Evolutionary conservation across 306 rosid genomes (phyloP).

Genomic region (Lathyrus oleraceus): DNA sequence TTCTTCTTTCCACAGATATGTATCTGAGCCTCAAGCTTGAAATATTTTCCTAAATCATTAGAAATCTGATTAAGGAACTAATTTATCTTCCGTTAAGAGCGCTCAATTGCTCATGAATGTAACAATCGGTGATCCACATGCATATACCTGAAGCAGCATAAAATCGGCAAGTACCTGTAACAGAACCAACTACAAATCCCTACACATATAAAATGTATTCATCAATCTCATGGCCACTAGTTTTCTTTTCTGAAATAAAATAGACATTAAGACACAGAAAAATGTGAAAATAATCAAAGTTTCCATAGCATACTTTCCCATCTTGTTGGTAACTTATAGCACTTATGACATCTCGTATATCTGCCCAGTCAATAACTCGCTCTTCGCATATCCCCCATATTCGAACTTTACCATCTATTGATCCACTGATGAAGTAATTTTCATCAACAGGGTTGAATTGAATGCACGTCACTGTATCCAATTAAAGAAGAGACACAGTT

Average conservation of each 20-base stretch:
- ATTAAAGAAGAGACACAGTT: background rate
- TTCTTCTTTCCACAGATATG: conserved; percentile 54
- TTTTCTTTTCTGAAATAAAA: conserved; percentile 2
- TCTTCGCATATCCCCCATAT: conserved; percentile 74
- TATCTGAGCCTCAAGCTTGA: conserved; percentile 57
- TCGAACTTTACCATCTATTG: conserved; percentile 85
- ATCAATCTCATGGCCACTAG: conserved; percentile 11
- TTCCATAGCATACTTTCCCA: conserved; percentile 60
- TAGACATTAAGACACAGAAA: background rate
- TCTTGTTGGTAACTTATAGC: conserved; percentile 75
- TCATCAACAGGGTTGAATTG: conserved; percentile 77
- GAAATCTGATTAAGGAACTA: conserved; percentile 40
- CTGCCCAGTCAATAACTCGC: conserved; percentile 88
- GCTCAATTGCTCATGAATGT: background rate
- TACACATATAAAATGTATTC: conserved; percentile 39
- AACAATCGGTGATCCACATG: conserved; percentile 6
- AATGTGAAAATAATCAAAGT: conserved; percentile 17
- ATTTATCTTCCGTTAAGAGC: background rate
- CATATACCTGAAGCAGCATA: conserved; percentile 65
- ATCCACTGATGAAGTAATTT: conserved; percentile 84
- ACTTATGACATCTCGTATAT: conserved; percentile 70
- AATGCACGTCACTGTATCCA: conserved; percentile 77
- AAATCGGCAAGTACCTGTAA: conserved; percentile 68
- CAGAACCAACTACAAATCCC: conserved; percentile 78
- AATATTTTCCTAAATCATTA: conserved; percentile 55